Evolutionary conservation across 2,329 filamentous ascomycete genomes (phyloP).

Genomic region (Blumeriella jaapii): DNA sequence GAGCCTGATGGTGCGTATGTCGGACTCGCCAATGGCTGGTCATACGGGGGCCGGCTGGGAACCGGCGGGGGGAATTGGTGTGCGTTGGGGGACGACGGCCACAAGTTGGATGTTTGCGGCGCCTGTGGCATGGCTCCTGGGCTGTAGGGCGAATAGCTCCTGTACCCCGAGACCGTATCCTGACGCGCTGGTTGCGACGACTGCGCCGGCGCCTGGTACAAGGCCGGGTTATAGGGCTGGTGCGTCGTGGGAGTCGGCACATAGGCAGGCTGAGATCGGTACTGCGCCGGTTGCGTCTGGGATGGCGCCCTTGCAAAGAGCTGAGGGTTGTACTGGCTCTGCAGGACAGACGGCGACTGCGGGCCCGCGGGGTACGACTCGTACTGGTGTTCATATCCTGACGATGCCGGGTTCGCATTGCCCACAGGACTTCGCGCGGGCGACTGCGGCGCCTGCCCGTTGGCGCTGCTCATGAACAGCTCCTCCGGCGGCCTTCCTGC

Average conservation of each 20-base stretch:
- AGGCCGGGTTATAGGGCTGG: conserved; percentile 56
- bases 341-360: conserved; percentile 28
- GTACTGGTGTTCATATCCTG: conserved; percentile 41
- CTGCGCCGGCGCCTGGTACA: conserved; percentile 32
- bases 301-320: conserved; percentile 38
- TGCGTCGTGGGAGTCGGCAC: conserved; percentile 35
- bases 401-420: conserved; percentile 25
- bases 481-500: conserved; percentile 39
- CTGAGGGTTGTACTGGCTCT: conserved; percentile 48
- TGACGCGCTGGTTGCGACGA: conserved; percentile 47
- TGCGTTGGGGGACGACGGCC: conserved; percentile 11
- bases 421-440: conserved; percentile 20
- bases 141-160: conserved; percentile 33
- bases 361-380: conserved; percentile 31
- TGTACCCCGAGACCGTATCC: conserved; percentile 41
- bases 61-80: conserved; percentile 19
- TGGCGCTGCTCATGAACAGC: conserved; percentile 41
- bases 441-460: conserved; percentile 18
- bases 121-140: conserved; percentile 31
- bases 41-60: conserved; percentile 20
- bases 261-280: conserved; percentile 38
- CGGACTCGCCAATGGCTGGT: conserved; percentile 19
- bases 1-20: conserved; percentile 20
- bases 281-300: conserved; percentile 30
- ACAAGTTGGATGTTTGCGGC: conserved; percentile 29